phyloP scores from a whole-genome alignment of 148 eudicot species.

The Rhododendron henanense region DNA sequence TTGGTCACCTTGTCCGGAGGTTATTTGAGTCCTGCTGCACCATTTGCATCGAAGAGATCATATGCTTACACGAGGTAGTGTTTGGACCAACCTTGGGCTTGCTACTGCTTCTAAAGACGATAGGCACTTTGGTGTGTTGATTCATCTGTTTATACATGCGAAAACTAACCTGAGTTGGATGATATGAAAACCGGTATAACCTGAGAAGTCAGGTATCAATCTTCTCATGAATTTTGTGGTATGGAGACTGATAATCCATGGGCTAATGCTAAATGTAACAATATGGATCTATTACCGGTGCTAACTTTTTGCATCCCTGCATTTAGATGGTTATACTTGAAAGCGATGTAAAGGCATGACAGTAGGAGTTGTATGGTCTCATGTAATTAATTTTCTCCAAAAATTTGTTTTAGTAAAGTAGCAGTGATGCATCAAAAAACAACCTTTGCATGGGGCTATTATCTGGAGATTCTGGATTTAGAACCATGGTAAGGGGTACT shows the following conservation, averaged over 20 bases:
- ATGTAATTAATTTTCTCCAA: background rate
- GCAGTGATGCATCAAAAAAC: background rate
- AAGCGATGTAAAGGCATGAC: background rate
- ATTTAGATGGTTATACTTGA: background rate
- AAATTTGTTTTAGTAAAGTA: background rate
- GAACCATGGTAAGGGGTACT: background rate
- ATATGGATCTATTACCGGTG: background rate
- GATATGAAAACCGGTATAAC: background rate
- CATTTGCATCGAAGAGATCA: conserved; percentile 35
- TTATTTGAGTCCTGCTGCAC: conserved; percentile 32
- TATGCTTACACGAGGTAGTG: conserved; percentile 29
- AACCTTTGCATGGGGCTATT: background rate
- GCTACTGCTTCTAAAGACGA: background rate
- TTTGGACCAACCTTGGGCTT: background rate
- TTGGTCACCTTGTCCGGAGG: conserved; percentile 42
- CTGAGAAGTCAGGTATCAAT: background rate
- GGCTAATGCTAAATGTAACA: background rate
- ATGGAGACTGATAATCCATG: background rate
- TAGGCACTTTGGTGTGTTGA: background rate
- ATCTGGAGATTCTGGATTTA: background rate
- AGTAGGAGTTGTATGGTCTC: background rate
- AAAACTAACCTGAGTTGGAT: background rate
- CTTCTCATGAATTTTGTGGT: background rate
- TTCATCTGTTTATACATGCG: too few relatives aligned
- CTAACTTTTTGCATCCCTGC: background rate